Conservation (phyloP, 768 basidiomycete genomes). For the Naganishia vaughanmartiniae region DNA sequence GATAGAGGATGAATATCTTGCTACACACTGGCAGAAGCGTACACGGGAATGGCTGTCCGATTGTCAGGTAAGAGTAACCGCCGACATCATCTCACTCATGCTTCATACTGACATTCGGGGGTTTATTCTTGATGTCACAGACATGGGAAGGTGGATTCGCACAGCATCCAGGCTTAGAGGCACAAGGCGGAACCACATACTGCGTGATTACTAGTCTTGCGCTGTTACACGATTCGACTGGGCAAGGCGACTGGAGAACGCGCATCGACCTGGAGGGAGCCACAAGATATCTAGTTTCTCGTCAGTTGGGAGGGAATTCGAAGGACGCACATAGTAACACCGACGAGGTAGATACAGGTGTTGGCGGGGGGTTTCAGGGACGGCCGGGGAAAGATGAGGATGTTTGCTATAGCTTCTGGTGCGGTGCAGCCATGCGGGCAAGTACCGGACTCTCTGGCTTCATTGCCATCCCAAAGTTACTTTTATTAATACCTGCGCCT, state of each 20-base stretch:
- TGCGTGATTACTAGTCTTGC: constrained; percentile 68
- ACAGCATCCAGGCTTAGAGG: constrained; percentile 74
- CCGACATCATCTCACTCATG: not conserved
- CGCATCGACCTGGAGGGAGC: not conserved
- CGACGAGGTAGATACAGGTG: constrained; percentile 1
- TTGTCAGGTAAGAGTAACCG: constrained; percentile 63
- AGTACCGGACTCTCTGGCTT: constrained; percentile 36
- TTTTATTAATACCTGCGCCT: not conserved
- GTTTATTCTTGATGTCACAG: constrained; percentile 53
- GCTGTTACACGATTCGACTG: constrained; percentile 38
- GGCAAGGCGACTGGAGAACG: constrained; percentile 38
- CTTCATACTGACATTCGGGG: not conserved
- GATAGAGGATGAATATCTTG: not conserved
- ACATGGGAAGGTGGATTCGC: constrained; percentile 92
- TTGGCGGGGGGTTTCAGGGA: constrained; percentile 75
- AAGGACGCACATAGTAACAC: not conserved
- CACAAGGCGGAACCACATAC: constrained; percentile 92
- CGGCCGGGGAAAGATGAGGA: constrained; percentile 83
- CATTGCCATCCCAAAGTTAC: constrained; percentile 1
- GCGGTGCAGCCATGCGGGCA: constrained; percentile 74
- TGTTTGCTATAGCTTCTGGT: constrained; percentile 97
- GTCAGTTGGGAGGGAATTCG: constrained; percentile 57
- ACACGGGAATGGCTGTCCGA: constrained; percentile 63
- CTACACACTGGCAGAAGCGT: not conserved
- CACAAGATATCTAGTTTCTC: constrained; percentile 60